phyloP scores from a whole-genome alignment of 2,329 filamentous ascomycete genomes.

The Cercospora zeae-maydis region DNA sequence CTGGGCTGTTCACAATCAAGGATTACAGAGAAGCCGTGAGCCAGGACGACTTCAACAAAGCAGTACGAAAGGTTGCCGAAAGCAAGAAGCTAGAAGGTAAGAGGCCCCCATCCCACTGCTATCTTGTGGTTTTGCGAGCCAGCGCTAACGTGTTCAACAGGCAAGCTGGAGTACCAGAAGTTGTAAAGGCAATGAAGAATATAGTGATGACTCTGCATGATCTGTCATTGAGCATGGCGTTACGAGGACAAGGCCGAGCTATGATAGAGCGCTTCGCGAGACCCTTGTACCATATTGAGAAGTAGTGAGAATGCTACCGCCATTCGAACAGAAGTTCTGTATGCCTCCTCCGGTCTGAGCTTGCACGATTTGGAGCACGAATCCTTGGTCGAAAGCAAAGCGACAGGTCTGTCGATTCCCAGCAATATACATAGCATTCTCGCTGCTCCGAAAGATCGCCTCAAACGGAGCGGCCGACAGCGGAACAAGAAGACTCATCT shows the following conservation, averaged over 20 bases:
- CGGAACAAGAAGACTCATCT: neutral
- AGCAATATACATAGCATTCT: neutral
- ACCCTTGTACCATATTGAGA: conserved; percentile 8
- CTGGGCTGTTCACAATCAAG: conserved; percentile 96
- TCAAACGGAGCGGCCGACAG: neutral
- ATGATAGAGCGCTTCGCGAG: neutral
- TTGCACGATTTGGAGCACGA: neutral
- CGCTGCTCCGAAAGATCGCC: neutral
- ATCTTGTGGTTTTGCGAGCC: neutral
- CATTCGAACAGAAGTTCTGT: neutral
- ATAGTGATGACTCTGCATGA: conserved; percentile 11
- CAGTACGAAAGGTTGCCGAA: conserved; percentile 94
- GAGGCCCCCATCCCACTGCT: conserved; percentile 41
- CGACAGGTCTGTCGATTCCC: neutral
- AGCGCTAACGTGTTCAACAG: conserved; percentile 7
- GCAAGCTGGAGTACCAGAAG: conserved; percentile 23
- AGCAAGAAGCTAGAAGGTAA: conserved; percentile 98
- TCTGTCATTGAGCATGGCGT: conserved; percentile 18
- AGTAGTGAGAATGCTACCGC: neutral
- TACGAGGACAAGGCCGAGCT: conserved; percentile 8
- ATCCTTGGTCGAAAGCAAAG: neutral
- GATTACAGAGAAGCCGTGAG: conserved; percentile 94
- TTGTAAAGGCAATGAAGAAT: conserved; percentile 11
- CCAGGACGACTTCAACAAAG: conserved; percentile 99
- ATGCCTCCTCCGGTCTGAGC: neutral